A percentile compares a stretch with the other conserved stretches of the same genome.
Conservation (phyloP, 345 rosid species). For the Lepidium didymum region DNA sequence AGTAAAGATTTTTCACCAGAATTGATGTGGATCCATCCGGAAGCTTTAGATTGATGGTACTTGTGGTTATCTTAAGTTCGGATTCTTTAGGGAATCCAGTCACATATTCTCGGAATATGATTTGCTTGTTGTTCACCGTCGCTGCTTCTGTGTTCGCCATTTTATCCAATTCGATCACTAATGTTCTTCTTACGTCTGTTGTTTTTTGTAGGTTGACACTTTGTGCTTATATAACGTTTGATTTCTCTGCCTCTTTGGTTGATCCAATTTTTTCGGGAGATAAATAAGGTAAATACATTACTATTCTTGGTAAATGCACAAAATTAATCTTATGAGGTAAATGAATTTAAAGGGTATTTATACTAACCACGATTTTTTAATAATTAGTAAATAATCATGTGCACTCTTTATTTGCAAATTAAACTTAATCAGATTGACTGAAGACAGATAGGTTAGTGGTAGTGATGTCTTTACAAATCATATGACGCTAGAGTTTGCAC, state of each 20-base stretch:
- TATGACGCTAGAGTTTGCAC: too few species aligned
- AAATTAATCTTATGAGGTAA: background rate
- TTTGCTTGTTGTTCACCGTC: constrained; percentile 29
- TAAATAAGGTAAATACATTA: background rate
- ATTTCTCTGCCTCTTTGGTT: background rate
- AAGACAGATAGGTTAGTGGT: too few species aligned
- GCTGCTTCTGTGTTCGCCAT: constrained; percentile 8
- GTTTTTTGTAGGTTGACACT: background rate
- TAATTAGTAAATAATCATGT: background rate
- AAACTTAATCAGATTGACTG: background rate
- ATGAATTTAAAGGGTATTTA: background rate
- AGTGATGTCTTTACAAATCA: too few species aligned
- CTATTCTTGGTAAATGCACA: background rate
- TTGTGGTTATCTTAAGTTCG: constrained; percentile 12
- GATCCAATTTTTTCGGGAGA: constrained; percentile 9
- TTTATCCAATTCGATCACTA: background rate
- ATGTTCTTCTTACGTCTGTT: background rate
- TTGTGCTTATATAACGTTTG: background rate
- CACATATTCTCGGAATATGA: constrained; percentile 26
- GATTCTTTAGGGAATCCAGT: constrained; percentile 27
- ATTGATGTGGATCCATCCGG: constrained; percentile 18
- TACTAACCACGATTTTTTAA: background rate
- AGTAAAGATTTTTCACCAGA: constrained; percentile 40
- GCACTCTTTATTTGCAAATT: background rate
- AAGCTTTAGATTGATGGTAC: constrained; percentile 13